These are phyloP conservation scores for Mycocentrospora acerina DNA, from an alignment of 2,329 filamentous ascomycete genomes.

Conservation along the genomic window DNA sequence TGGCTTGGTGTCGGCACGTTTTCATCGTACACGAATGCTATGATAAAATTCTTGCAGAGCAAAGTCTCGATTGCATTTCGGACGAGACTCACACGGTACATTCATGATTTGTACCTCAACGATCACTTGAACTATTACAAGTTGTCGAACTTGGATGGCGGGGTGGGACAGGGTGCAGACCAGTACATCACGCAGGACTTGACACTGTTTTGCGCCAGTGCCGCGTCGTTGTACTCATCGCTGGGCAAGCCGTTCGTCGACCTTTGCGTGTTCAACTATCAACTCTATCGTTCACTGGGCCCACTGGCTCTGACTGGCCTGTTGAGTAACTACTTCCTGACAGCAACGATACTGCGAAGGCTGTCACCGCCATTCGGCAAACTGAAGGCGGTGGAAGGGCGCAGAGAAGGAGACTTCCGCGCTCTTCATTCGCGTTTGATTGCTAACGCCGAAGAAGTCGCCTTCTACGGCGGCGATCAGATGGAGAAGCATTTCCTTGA, in stretches of 20 bases:
- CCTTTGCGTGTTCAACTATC: conserved; percentile 96
- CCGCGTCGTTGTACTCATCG: conserved; percentile 90
- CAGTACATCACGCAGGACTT: conserved; percentile 98
- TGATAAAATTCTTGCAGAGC: conserved; percentile 97
- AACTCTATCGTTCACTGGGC: conserved; percentile 87
- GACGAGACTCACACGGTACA: conserved; percentile 90
- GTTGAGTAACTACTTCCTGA: conserved; percentile 90
- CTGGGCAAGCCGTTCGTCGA: conserved; percentile 98
- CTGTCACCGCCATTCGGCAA: conserved; percentile 96
- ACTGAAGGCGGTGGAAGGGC: conserved; percentile 91
- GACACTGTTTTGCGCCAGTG: conserved; percentile 90
- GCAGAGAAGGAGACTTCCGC: conserved; percentile 93
- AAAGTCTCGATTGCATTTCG: conserved; percentile 99
- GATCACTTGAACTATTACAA: conserved; percentile 97
- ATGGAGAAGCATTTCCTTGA: conserved; percentile 94
- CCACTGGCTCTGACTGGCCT: conserved; percentile 84
- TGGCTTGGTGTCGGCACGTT: conserved; percentile 94
- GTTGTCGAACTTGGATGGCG: conserved; percentile 86
- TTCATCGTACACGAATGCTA: conserved; percentile 95
- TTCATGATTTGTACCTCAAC: conserved; percentile 95
- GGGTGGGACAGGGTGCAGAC: conserved; percentile 86
- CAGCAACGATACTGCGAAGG: conserved; percentile 82
- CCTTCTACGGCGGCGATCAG: conserved; percentile 93
- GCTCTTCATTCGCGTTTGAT: conserved; percentile 88
- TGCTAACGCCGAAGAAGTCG: conserved; percentile 95